A percentile compares a stretch with the other conserved stretches of the same genome.
Evolutionary conservation across 108 stramenopile genomes (phyloP).

Genomic region (Aurantiochytrium sp.): DNA sequence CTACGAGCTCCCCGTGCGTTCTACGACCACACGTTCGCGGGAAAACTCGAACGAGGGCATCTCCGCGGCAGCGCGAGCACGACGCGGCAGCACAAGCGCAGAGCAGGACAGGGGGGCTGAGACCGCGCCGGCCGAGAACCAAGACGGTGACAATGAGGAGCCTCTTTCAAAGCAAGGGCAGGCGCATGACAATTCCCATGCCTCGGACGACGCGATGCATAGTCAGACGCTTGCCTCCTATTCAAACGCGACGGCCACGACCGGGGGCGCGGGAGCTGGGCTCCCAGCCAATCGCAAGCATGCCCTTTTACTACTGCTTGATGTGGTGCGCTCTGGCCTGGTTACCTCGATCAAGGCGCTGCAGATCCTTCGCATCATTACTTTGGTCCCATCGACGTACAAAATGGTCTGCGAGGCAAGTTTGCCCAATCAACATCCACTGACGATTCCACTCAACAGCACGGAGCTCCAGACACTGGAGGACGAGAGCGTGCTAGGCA

Average conservation of each 20-base stretch:
- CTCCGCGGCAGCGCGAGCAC: too few species aligned
- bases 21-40: not conserved
- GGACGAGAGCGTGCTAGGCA: not conserved
- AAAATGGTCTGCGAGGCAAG: constrained; percentile 6
- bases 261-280: too few species aligned
- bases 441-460: not conserved
- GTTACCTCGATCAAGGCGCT: not conserved
- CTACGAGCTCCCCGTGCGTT: not conserved
- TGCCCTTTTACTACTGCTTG: not conserved
- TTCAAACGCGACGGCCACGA: too few species aligned
- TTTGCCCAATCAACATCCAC: not conserved
- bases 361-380: not conserved
- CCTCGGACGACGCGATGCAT: too few species aligned
- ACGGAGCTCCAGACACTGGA: not conserved
- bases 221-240: too few species aligned
- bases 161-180: too few species aligned
- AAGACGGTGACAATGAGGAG: too few species aligned
- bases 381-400: not conserved
- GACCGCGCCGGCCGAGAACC: too few species aligned
- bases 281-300: not conserved
- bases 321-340: not conserved
- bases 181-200: too few species aligned
- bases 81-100: too few species aligned
- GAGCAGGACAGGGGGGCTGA: too few species aligned
- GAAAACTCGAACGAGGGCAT: not conserved